phyloP scores from a whole-genome alignment of 2,329 filamentous ascomycete genomes.

The Aspergillus novofumigatus region DNA sequence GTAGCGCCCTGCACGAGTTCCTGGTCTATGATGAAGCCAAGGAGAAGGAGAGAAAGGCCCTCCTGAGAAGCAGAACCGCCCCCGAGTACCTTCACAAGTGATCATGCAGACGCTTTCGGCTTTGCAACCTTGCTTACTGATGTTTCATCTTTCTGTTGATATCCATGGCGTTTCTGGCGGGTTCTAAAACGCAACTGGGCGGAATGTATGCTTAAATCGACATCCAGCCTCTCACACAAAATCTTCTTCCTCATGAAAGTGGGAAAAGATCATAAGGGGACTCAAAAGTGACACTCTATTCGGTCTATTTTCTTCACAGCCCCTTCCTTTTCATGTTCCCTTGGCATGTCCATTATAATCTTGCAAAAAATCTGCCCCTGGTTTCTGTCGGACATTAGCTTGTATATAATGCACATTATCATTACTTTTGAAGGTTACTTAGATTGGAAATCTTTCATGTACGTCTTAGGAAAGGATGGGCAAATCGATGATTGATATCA shows the following conservation, averaged over 20 bases:
- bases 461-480: not conserved
- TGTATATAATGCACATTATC: conserved; percentile 17
- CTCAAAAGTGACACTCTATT: not conserved
- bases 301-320: not conserved
- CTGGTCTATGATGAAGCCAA: conserved; percentile 77
- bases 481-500: not conserved
- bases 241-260: not conserved
- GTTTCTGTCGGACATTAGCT: conserved; percentile 5
- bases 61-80: conserved; percentile 50
- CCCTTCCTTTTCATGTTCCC: conserved; percentile 2
- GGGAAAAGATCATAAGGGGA: not conserved
- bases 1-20: conserved; percentile 86
- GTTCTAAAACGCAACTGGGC: conserved; percentile 32
- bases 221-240: conserved; percentile 1
- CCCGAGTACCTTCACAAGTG: conserved; percentile 18
- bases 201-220: conserved; percentile 8
- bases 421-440: conserved; percentile 8
- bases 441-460: conserved; percentile 6
- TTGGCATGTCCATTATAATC: conserved; percentile 11
- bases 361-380: conserved; percentile 13
- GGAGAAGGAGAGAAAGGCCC: conserved; percentile 62
- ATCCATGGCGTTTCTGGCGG: conserved; percentile 41
- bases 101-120: conserved; percentile 17
- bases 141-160: conserved; percentile 33
- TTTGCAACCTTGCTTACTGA: conserved; percentile 21